These are phyloP conservation scores for Pisolithus thermaeus DNA, from an alignment of 1,284 basidiomycete species.

Conservation along the genomic window DNA sequence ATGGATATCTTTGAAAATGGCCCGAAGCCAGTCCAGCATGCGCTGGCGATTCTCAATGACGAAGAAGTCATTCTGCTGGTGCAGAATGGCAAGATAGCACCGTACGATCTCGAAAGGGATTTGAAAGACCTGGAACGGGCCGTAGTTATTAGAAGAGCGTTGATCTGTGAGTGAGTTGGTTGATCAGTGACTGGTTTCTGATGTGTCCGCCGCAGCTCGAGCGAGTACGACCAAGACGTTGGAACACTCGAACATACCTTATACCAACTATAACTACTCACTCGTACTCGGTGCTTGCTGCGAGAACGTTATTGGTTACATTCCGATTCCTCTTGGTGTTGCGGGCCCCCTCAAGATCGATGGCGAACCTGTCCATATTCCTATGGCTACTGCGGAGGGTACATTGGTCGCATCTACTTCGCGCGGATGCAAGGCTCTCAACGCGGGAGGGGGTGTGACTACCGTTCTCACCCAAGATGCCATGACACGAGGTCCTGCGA, in stretches of 20 bases:
- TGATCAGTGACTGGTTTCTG: neutral
- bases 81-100: conserved; percentile 89
- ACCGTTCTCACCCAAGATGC: conserved; percentile 92
- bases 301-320: conserved; percentile 98
- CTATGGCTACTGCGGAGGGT: conserved; percentile 99
- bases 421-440: conserved; percentile 96
- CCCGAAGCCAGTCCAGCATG: conserved; percentile 56
- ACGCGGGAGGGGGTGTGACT: conserved; percentile 91
- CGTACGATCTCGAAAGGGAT: conserved; percentile 93
- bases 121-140: conserved; percentile 84
- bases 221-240: conserved; percentile 82
- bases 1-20: conserved; percentile 85
- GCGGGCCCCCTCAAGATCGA: conserved; percentile 95
- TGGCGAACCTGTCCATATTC: conserved; percentile 81
- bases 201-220: conserved; percentile 55
- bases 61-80: conserved; percentile 90
- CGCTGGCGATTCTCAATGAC: conserved; percentile 69
- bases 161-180: conserved; percentile 71
- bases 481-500: conserved; percentile 98
- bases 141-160: conserved; percentile 80
- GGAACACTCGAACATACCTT: conserved; percentile 81
- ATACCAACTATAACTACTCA: conserved; percentile 88
- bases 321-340: conserved; percentile 94
- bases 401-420: conserved; percentile 97
- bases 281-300: conserved; percentile 97